phyloP scores from a whole-genome alignment of 225 moss, liverwort and hornwort species.

The Polytrichum formosum region DNA sequence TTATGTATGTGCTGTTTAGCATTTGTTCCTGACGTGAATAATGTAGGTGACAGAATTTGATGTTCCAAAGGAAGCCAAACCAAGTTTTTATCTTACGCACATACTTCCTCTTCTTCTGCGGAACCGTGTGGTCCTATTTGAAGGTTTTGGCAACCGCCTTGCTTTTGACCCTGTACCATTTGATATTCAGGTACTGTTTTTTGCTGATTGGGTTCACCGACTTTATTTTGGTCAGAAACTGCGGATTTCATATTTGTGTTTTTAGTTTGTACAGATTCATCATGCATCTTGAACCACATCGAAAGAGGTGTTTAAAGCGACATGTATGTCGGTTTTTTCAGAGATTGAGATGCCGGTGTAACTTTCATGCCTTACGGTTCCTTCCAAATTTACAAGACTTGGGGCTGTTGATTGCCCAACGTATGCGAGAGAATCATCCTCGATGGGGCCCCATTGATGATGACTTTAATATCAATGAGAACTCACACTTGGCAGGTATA shows the following conservation, averaged over 20 bases:
- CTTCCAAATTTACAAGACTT: slow-evolving; percentile 53
- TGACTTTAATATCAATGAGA: slow-evolving; percentile 23
- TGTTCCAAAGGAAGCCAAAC: slow-evolving; percentile 82
- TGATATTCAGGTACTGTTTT: slow-evolving; percentile 71
- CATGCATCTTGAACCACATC: too few species aligned
- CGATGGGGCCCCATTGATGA: slow-evolving; percentile 79
- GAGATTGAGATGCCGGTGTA: slow-evolving; percentile 97
- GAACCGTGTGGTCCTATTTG: slow-evolving; percentile 73
- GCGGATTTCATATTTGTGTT: too few species aligned
- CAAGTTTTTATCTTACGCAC: slow-evolving; percentile 73
- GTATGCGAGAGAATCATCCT: slow-evolving; percentile 69
- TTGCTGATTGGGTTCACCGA: too few species aligned
- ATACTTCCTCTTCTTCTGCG: slow-evolving; percentile 66
- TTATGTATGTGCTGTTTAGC: not conserved
- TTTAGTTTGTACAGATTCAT: too few species aligned
- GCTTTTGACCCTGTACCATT: slow-evolving; percentile 77
- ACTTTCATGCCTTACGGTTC: slow-evolving; percentile 84
- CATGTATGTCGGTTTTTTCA: slow-evolving; percentile 21
- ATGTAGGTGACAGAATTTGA: slow-evolving; percentile 86
- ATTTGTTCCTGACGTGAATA: slow-evolving; percentile 46
- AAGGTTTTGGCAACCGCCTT: slow-evolving; percentile 83
- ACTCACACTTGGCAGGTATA: too few species aligned
- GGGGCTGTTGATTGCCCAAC: slow-evolving; percentile 51
- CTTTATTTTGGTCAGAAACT: too few species aligned
- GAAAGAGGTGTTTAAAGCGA: too few species aligned